Conservation (phyloP, 2,329 filamentous ascomycete genomes). For the Botrytis sinoallii region DNA sequence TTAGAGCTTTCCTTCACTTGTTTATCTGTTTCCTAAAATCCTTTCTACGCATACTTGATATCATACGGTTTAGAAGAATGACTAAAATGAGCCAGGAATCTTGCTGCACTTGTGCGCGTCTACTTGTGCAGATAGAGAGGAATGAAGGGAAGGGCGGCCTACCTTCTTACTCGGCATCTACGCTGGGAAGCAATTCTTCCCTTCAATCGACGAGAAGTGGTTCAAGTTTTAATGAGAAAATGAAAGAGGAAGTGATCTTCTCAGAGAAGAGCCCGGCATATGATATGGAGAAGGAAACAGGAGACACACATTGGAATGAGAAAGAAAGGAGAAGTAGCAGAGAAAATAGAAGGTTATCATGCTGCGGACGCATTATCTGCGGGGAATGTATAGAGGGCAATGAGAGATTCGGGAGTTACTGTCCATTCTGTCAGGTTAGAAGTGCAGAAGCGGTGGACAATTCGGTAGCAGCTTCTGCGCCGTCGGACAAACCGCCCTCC, state of each 20-base stretch:
- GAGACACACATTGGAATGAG: background rate
- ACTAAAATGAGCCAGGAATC: background rate
- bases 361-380: constrained; percentile 13
- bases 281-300: background rate
- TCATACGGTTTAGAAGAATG: background rate
- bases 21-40: background rate
- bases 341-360: background rate
- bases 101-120: constrained; percentile 9
- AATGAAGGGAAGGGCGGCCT: background rate
- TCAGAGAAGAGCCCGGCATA: background rate
- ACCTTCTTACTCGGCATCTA: background rate
- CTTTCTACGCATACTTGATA: background rate
- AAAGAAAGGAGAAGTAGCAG: background rate
- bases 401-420: constrained; percentile 5
- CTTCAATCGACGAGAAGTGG: background rate
- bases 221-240: background rate
- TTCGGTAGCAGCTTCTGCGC: background rate
- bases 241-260: background rate
- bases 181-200: background rate
- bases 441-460: constrained; percentile 39
- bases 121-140: background rate
- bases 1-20: background rate
- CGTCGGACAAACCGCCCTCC: background rate
- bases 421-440: constrained; percentile 76
- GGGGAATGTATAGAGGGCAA: constrained; percentile 9